Evolutionary conservation across 768 basidiomycete species (phyloP), one percentile per base, ranked within the genome.

Genomic region (Tulasnella sp.): DNA sequence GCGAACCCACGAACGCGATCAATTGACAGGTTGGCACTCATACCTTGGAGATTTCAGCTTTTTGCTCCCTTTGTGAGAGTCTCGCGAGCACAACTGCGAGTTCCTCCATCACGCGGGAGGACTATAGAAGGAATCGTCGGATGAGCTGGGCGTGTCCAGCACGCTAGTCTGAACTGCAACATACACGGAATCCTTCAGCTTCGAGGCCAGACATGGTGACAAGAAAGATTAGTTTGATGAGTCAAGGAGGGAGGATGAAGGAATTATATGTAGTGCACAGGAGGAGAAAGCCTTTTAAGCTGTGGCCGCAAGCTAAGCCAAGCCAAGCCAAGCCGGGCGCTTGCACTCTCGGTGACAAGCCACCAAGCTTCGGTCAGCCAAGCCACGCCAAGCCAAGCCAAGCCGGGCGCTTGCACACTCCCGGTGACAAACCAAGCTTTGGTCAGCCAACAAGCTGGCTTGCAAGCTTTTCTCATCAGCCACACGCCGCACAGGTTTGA

Each of bases 171-270:
- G 29, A 21, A 26, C 24, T 23, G 26, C 27, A 34, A 62, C 66
- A 41, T 56, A 80, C 87, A 77, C 86, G 79, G 79, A 87, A 88
- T n/a, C 85, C 86, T 47, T 77, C 73, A 23, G 77, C 79, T 73
- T 83, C 85, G 73, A 88, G 74, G 70, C 84, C 78, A 67, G 84
- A 82, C 85, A 86, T 87, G 70, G 24, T 34, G 11, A 24, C 26
- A 49, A 17, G 50, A n/a, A n/a, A 60, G n/a, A 24, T 21, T 21
- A n/a, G 55, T 19, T 60, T 21, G 21, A n/a, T 41, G 34, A 23
- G n/a, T 32, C 29, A 45, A 50, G 58, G 23, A 17, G 2, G 48
- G 13, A 44, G 34, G 23, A 23, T 56, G 50, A 15, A 38, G 45
- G 44, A 27, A 24, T 42, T 11, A 54, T 32, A 21, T 34, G 23